Conservation (phyloP, 495 filamentous ascomycete species). For the Aspergillus olivimuriae region DNA sequence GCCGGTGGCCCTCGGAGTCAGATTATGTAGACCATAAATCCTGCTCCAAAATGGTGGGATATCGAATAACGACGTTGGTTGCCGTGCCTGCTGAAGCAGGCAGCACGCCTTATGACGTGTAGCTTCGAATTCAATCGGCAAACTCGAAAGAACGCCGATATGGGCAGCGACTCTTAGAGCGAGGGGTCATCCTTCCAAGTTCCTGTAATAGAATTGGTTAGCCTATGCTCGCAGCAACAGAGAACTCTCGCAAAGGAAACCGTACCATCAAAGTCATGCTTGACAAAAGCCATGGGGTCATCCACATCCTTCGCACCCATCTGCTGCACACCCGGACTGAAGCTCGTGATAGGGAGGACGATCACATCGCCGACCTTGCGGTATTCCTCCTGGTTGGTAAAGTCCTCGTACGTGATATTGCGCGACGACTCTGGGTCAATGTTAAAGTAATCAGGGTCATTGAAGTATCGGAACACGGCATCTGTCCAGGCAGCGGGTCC, state of each 20-base stretch:
- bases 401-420: slow-evolving; percentile 80
- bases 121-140: too few species aligned
- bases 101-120: too few species aligned
- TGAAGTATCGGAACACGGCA: slow-evolving; percentile 85
- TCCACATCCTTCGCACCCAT: slow-evolving; percentile 90
- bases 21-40: too few species aligned
- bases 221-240: background rate
- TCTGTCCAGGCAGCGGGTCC: slow-evolving; percentile 96
- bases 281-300: slow-evolving; percentile 95
- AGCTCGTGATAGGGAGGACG: slow-evolving; percentile 91
- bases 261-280: slow-evolving; percentile 92
- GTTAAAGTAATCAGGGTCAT: slow-evolving; percentile 84
- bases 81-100: too few species aligned
- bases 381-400: slow-evolving; percentile 73
- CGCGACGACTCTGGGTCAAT: slow-evolving; percentile 57
- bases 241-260: slow-evolving; percentile 7
- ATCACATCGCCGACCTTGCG: slow-evolving; percentile 94
- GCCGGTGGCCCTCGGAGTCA: too few species aligned
- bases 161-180: too few species aligned
- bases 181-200: slow-evolving; percentile 36
- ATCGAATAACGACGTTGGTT: too few species aligned
- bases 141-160: too few species aligned
- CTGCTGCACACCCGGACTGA: slow-evolving; percentile 88
- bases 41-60: too few species aligned
- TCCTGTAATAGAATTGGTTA: slow-evolving; percentile 11